A percentile compares a stretch with the other conserved stretches of the same genome.
These are phyloP conservation scores for Boletus bicolor DNA, from an alignment of 768 basidiomycete species.

Conservation along the genomic window DNA sequence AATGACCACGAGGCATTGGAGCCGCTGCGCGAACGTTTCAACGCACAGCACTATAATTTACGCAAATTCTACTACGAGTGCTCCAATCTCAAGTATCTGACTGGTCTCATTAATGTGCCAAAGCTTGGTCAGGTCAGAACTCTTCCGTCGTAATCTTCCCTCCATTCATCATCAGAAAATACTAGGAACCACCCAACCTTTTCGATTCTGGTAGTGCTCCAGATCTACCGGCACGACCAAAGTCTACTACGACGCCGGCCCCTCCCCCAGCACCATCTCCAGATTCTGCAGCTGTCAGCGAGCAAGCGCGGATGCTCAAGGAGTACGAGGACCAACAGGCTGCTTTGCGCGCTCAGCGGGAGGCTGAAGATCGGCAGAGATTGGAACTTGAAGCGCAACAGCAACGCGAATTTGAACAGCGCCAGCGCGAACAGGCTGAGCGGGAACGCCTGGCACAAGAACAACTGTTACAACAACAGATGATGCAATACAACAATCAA, in stretches of 20 bases:
- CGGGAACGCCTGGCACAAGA: slow-evolving; percentile 87
- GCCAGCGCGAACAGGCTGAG: slow-evolving; percentile 85
- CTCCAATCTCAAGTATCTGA: slow-evolving; percentile 96
- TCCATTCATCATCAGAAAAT: not conserved
- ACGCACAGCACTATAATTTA: slow-evolving; percentile 86
- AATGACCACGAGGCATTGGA: slow-evolving; percentile 87
- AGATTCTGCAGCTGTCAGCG: slow-evolving; percentile 68
- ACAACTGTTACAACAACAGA: slow-evolving; percentile 77
- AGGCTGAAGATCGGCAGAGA: slow-evolving; percentile 79
- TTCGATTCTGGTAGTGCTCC: slow-evolving; percentile 79
- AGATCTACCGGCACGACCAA: slow-evolving; percentile 81
- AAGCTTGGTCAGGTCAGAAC: slow-evolving; percentile 80
- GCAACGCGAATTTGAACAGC: slow-evolving; percentile 85
- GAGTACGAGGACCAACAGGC: slow-evolving; percentile 95
- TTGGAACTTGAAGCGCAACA: slow-evolving; percentile 74
- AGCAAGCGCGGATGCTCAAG: slow-evolving; percentile 92
- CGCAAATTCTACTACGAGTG: slow-evolving; percentile 99
- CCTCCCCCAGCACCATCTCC: slow-evolving; percentile 75
- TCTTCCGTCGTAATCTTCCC: not conserved
- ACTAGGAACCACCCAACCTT: slow-evolving; percentile 93
- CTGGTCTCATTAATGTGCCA: slow-evolving; percentile 96
- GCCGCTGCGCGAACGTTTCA: slow-evolving; percentile 83
- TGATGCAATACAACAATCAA: slow-evolving; percentile 77
- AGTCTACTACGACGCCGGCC: slow-evolving; percentile 49
- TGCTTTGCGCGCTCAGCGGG: slow-evolving; percentile 76